Conservation (phyloP, 2,329 filamentous ascomycete genomes). For the Ophiostoma montium region DNA sequence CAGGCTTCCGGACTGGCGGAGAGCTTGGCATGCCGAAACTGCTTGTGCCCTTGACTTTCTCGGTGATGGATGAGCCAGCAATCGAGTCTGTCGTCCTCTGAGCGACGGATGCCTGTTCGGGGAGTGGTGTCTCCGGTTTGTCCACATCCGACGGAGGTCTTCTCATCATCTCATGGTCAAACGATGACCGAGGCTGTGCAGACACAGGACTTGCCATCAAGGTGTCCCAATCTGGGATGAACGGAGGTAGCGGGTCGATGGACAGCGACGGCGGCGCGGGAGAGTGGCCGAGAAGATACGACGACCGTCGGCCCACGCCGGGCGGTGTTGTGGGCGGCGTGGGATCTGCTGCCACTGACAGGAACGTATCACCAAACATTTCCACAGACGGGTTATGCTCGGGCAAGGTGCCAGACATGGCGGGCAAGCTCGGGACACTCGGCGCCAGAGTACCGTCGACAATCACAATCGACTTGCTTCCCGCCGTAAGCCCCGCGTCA, state of each 20-base stretch:
- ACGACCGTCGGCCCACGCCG: conserved; percentile 32
- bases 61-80: background rate
- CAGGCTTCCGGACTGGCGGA: conserved; percentile 17
- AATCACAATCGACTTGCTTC: conserved; percentile 86
- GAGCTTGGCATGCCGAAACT: conserved; percentile 6
- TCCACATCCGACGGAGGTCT: background rate
- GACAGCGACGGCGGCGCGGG: conserved; percentile 23
- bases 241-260: conserved; percentile 30
- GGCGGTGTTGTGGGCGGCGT: conserved; percentile 51
- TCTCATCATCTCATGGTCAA: background rate
- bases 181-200: background rate
- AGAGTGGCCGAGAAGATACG: conserved; percentile 37
- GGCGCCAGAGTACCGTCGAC: conserved; percentile 52
- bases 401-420: conserved; percentile 36
- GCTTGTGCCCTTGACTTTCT: background rate
- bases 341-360: conserved; percentile 34
- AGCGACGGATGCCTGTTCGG: background rate
- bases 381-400: conserved; percentile 19
- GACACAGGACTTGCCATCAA: conserved; percentile 15
- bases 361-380: conserved; percentile 37
- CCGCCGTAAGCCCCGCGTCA: conserved; percentile 51
- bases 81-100: background rate
- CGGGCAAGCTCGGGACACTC: conserved; percentile 24
- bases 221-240: conserved; percentile 32
- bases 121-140: background rate